Conservation (phyloP, 371 early-diverging fungal genomes). For the Massospora cicadina region DNA sequence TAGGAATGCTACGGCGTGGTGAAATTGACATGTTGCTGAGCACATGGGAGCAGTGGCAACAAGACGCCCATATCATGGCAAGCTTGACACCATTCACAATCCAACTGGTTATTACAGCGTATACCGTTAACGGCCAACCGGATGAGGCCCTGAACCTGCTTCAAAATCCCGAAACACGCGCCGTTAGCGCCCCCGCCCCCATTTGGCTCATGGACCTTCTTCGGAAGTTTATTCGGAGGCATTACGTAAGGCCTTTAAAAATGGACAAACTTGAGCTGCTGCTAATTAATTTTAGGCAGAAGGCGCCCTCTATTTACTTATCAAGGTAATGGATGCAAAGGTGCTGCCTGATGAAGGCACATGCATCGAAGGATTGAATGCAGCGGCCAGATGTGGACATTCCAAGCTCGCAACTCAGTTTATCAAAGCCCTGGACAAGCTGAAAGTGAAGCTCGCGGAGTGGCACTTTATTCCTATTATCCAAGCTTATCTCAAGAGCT, state of each 20-base stretch:
- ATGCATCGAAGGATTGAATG: constrained; percentile 30
- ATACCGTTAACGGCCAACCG: not conserved
- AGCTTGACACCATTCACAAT: not conserved
- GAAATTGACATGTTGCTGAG: not conserved
- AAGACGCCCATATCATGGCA: not conserved
- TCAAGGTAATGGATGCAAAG: constrained; percentile 21
- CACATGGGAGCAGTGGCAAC: not conserved
- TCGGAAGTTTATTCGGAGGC: not conserved
- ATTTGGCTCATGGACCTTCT: not conserved
- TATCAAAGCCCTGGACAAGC: constrained; percentile 30
- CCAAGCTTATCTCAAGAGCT: constrained; percentile 33
- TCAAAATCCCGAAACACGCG: not conserved
- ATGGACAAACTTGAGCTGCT: not conserved
- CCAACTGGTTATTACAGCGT: not conserved
- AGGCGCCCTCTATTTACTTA: constrained; percentile 28
- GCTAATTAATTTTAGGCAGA: constrained; percentile 20
- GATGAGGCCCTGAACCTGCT: not conserved
- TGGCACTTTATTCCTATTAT: constrained; percentile 49
- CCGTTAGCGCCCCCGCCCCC: not conserved
- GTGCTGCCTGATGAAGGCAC: constrained; percentile 42
- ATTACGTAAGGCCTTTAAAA: not conserved
- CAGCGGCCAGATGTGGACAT: constrained; percentile 38
- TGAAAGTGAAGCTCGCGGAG: constrained; percentile 35
- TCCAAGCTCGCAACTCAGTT: constrained; percentile 33
- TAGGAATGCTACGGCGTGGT: not conserved